Evolutionary conservation across 1,284 basidiomycete genomes (phyloP).

Genomic region (Apiotrichum sp.): DNA sequence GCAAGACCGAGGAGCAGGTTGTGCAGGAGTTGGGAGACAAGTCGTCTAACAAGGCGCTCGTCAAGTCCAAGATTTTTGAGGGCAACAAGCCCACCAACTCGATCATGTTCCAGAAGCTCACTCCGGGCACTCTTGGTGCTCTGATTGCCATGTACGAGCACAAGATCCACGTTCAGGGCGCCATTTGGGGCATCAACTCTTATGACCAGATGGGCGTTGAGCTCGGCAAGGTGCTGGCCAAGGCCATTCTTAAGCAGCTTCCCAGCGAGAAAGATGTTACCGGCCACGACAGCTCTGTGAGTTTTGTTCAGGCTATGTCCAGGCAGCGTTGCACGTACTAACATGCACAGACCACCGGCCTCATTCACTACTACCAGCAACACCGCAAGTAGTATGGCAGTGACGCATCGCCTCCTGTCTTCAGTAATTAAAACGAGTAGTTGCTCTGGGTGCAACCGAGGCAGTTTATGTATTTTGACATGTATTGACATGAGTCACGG

Average conservation of each 20-base stretch:
- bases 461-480: no score
- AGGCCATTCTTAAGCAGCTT: conserved; percentile 87
- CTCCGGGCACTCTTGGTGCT: conserved; percentile 77
- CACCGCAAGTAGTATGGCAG: conserved; percentile 51
- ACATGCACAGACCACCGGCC: conserved; percentile 66
- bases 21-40: conserved; percentile 69
- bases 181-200: conserved; percentile 97
- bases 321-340: no score
- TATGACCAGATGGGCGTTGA: conserved; percentile 78
- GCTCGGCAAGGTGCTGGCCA: conserved; percentile 88
- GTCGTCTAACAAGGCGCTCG: conserved; percentile 65
- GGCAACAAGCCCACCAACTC: conserved; percentile 97
- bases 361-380: conserved; percentile 91
- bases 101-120: conserved; percentile 88
- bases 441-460: no score
- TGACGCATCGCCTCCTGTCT: no score
- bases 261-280: conserved; percentile 72
- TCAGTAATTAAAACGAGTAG: no score
- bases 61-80: conserved; percentile 97
- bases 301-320: conserved; percentile 34
- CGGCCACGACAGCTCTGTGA: conserved; percentile 84
- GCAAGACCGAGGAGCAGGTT: conserved; percentile 90
- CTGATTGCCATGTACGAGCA: conserved; percentile 61
- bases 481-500: no score
- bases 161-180: conserved; percentile 98